phyloP scores from a whole-genome alignment of 192 early-diverging fungal genomes.

The Kickxella alabastrina region DNA sequence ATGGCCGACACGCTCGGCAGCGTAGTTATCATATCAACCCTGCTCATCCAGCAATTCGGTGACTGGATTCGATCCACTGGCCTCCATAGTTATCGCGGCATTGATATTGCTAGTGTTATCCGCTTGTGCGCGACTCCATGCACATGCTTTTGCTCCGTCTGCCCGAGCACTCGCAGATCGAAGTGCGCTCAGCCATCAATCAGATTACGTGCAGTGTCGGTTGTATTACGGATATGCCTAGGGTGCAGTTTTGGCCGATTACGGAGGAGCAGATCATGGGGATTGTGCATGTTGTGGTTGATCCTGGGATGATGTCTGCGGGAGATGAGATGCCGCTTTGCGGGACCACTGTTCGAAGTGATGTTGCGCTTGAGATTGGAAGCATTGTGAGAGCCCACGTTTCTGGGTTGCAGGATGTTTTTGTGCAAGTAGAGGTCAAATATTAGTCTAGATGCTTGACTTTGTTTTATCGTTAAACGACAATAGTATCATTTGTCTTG shows the following conservation, averaged over 20 bases:
- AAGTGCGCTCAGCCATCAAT: slow-evolving; percentile 16
- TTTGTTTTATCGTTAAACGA: too few species aligned
- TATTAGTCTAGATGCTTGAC: too few species aligned
- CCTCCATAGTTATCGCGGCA: slow-evolving; percentile 85
- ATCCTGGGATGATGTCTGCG: slow-evolving; percentile 2
- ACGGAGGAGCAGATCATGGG: slow-evolving; percentile 44
- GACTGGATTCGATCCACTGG: slow-evolving; percentile 94
- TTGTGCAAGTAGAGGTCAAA: slow-evolving; percentile 30
- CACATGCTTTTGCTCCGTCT: slow-evolving; percentile 50
- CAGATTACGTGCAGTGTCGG: slow-evolving; percentile 9
- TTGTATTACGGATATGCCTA: slow-evolving; percentile 10
- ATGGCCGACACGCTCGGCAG: slow-evolving; percentile 93
- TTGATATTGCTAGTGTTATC: slow-evolving; percentile 82
- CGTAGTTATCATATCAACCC: slow-evolving; percentile 90
- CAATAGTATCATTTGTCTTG: too few species aligned
- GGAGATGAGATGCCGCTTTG: slow-evolving; percentile 28
- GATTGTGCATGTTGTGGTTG: slow-evolving; percentile 17
- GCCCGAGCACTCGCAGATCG: slow-evolving; percentile 32
- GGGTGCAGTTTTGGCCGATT: slow-evolving; percentile 47
- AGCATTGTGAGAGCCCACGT: slow-evolving; percentile 18
- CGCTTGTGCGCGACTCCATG: slow-evolving; percentile 76
- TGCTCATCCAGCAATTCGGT: slow-evolving; percentile 83
- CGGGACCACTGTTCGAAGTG: slow-evolving; percentile 13
- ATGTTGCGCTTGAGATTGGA: slow-evolving; percentile 7
- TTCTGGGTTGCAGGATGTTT: slow-evolving; percentile 39